Base-by-base conservation (phyloP, 768 basidiomycete species). In the Tylopilus rubrobrunneus region DNA sequence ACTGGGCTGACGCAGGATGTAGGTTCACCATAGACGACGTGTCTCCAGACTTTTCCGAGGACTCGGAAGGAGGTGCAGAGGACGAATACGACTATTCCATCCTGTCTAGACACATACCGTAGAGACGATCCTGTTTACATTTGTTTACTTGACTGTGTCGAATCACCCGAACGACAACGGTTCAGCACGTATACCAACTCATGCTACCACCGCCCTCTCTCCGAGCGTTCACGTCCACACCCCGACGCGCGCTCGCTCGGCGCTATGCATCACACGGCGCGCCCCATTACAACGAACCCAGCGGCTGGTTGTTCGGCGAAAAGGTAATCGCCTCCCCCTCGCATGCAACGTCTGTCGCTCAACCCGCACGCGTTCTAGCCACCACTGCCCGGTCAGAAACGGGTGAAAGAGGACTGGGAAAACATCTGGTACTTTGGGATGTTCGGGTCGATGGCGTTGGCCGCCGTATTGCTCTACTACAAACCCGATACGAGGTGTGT, bases 401-500 rank as follows among this genome's bases (percentile, higher is more conserved):
- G 93, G 64, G 82, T 86, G 67, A 87, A 86, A 68, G 91, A 95
- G 68, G 82, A 86, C 23, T 97, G 93, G 93, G 94, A 97, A 75
- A 84, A 79, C 59, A 77, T 90, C 39, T 97, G 92, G 88, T 90
- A 91, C 65, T 68, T 84, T 56, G 94, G 93, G 31, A 93, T 97
- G 89, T 93, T 89, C 65, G 94, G 94, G 33, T 76, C 83, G 12
- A 87, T 97, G 82, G 82, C 76, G 5, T 73, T 93, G 56, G 89
- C 86, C 29, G 71, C 80, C 10, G 81, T 94, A 31, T 74, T 90
- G 67, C 72, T 92, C 25, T 91, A 92, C 72, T 95, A 93, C 76
- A 95, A 95, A 73, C 93, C 93, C 3, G 91, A 96, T 67, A 93
- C 90, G 17, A 92, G 88, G 93, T 93, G 59, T 56, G 87, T 58